Percentiles rank a stretch among this genome's conserved stretches.
These are phyloP conservation scores for Incumbomyces delicatus DNA, from an alignment of 2,329 filamentous ascomycete genomes.

Conservation along the genomic window DNA sequence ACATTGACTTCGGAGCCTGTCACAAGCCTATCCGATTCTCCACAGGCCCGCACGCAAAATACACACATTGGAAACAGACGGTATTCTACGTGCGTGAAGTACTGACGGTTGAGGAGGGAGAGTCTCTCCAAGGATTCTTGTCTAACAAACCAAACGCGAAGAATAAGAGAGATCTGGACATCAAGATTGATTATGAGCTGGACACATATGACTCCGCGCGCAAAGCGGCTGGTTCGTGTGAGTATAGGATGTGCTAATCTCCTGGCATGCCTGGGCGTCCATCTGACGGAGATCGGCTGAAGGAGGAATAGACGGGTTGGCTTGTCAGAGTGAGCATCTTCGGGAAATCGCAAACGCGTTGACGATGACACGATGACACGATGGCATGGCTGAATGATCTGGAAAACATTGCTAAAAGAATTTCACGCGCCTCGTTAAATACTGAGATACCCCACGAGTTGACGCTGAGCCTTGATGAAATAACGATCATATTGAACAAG, in stretches of 20 bases:
- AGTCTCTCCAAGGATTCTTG: conserved; percentile 64
- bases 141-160: conserved; percentile 82
- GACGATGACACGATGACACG: conserved; percentile 6
- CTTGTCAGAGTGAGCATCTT: background rate
- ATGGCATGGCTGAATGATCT: conserved; percentile 5
- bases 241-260: conserved; percentile 57
- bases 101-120: conserved; percentile 79
- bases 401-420: conserved; percentile 2
- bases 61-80: conserved; percentile 99
- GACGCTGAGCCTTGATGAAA: conserved; percentile 7
- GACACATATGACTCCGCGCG: conserved; percentile 65
- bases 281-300: background rate
- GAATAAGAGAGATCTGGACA: conserved; percentile 92
- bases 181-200: conserved; percentile 73
- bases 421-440: conserved; percentile 7
- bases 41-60: conserved; percentile 95
- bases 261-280: background rate
- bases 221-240: conserved; percentile 56
- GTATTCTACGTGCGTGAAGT: conserved; percentile 96
- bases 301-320: background rate
- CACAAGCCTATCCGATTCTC: conserved; percentile 97
- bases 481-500: conserved; percentile 5
- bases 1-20: conserved; percentile 96
- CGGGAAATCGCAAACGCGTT: conserved; percentile 2
- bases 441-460: conserved; percentile 10